Base-by-base conservation (phyloP, 345 rosid genomes). In the Pistacia atlantica region DNA sequence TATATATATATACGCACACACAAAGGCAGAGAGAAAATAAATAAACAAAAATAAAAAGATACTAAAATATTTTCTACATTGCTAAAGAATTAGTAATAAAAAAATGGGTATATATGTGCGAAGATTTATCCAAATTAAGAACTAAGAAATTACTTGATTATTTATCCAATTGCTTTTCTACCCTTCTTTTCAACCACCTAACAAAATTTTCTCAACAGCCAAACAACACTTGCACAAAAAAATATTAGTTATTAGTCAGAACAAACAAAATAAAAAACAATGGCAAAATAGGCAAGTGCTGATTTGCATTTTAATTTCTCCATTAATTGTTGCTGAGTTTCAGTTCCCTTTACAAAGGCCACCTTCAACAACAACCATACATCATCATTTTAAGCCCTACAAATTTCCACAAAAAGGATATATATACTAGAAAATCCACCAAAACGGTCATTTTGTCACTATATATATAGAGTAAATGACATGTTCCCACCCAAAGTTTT, bases 181-280 rank as follows among this genome's bases (percentile, higher is more conserved):
- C 52, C 52, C 52, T 48, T 48, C 9, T 48, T 7, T 4, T 48
- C 52, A 2, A 20, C n/a, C 58, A 28, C n/a, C 28, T 10, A 3
- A 8, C 12, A 48, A 20, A 16, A 31, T 73, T 60, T 72, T 73
- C 67, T 73, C 58, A 6, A 58, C n/a, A 46, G 60, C 17, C 76
- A 73, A 73, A 61, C 76, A 48, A 0, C 57, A 60, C 57, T 67
- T 22, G 18, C 52, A 4, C 8, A 48, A 48, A 10, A 37, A 4
- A 61, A 22, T 22, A 22, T 0, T 0, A 22, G 25, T 22, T 22
- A 22, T 22, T 22, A 22, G 0, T 22, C 25, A 22, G 25, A 22
- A 22, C 25, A 22, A 22, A 22, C 25, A 22, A 22, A 22, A 22
- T 22, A 22, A 22, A 22, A 22, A 22, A 22, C 25, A 0, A 22